phyloP scores from a whole-genome alignment of 1,284 basidiomycete genomes.

The Melampsora americana region DNA sequence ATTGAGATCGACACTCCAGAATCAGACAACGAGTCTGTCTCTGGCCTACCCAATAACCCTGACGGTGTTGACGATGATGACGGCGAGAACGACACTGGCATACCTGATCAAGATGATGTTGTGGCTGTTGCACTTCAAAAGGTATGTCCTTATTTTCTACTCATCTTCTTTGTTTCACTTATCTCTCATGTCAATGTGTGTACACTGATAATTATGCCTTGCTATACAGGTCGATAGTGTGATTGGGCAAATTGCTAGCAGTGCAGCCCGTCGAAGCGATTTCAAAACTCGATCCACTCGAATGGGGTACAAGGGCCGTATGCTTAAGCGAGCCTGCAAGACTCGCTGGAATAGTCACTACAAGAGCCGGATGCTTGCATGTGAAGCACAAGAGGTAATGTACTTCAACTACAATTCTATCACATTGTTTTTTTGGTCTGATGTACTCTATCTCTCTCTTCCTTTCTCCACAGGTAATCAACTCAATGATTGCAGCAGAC shows the following conservation, averaged over 20 bases:
- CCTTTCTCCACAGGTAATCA: not conserved
- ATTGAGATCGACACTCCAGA: not conserved
- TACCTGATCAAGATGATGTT: not conserved
- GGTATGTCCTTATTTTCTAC: not conserved
- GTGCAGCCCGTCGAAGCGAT: not conserved
- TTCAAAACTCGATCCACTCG: not conserved
- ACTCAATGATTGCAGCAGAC: not conserved
- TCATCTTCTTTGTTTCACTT: not conserved
- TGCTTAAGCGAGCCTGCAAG: not conserved
- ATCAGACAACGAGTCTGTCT: not conserved
- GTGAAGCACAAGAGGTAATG: not conserved
- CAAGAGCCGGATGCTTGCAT: not conserved
- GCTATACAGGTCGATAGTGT: not conserved
- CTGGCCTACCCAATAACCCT: not conserved
- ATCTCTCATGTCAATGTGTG: not conserved
- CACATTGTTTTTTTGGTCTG: not conserved
- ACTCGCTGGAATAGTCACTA: conserved; percentile 7
- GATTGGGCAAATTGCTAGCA: not conserved
- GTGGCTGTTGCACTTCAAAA: not conserved
- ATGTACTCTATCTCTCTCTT: no score
- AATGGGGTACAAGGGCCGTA: not conserved
- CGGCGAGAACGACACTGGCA: not conserved
- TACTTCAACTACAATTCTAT: not conserved
- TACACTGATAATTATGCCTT: no score
- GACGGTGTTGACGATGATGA: conserved; percentile 3